phyloP scores from a whole-genome alignment of 495 filamentous ascomycete genomes.

The Copromyces sp. region DNA sequence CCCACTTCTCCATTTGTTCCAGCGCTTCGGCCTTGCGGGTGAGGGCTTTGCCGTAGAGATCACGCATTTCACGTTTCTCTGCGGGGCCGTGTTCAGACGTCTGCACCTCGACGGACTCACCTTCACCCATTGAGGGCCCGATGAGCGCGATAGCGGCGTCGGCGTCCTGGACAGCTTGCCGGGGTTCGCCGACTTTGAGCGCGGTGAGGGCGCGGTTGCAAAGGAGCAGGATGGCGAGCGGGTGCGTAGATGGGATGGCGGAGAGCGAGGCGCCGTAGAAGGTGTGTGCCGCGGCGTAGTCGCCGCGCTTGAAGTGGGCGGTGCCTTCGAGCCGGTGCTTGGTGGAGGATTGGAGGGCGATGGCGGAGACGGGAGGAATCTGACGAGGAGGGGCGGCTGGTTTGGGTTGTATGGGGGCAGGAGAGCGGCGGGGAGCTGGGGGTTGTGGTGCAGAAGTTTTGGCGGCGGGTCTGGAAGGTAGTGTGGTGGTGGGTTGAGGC shows the following conservation, averaged over 20 bases:
- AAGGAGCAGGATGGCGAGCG: constrained; percentile 72
- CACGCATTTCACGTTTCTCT: constrained; percentile 75
- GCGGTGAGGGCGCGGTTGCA: constrained; percentile 87
- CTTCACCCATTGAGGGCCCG: constrained; percentile 64
- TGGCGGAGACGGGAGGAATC: constrained; percentile 57
- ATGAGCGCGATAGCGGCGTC: constrained; percentile 74
- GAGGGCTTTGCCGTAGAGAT: constrained; percentile 84
- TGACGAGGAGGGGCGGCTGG: constrained; percentile 42
- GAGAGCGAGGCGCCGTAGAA: constrained; percentile 68
- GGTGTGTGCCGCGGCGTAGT: constrained; percentile 76
- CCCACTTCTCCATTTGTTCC: constrained; percentile 92
- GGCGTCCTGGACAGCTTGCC: constrained; percentile 71
- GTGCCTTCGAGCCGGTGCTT: constrained; percentile 69
- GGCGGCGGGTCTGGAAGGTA: constrained; percentile 14
- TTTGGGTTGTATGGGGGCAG: constrained; percentile 17
- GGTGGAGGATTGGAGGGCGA: constrained; percentile 60
- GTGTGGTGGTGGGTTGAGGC: constrained; percentile 8
- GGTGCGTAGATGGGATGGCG: constrained; percentile 69
- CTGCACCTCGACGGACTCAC: constrained; percentile 61
- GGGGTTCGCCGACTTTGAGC: constrained; percentile 82
- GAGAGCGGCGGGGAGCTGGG: constrained; percentile 32
- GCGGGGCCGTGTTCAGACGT: constrained; percentile 38
- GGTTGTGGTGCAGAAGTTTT: constrained; percentile 23
- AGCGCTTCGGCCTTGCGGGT: constrained; percentile 91
- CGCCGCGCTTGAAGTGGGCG: constrained; percentile 84